Evolutionary conservation across 2,329 filamentous ascomycete species (phyloP).

Genomic region (Talaromyces albobiverticillius): DNA sequence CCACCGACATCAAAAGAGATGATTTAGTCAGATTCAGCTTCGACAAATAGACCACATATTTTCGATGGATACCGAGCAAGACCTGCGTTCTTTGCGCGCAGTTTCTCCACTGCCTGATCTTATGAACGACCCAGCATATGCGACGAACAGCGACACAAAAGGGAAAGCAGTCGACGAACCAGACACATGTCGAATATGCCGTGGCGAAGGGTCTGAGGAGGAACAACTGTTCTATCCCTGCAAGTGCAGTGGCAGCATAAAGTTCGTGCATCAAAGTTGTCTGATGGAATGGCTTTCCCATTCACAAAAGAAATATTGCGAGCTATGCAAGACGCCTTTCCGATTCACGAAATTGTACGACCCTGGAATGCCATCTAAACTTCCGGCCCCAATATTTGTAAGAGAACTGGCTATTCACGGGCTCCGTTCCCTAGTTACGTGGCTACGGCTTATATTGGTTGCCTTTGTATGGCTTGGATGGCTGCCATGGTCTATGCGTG

Average conservation of each 20-base stretch:
- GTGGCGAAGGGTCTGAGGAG: conserved; percentile 75
- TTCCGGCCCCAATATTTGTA: conserved; percentile 78
- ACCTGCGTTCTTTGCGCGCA: conserved; percentile 21
- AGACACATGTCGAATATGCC: conserved; percentile 95
- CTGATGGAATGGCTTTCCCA: conserved; percentile 98
- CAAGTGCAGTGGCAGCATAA: conserved; percentile 98
- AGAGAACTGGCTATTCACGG: conserved; percentile 74
- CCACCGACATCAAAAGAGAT: conserved; percentile 10
- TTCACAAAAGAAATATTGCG: conserved; percentile 99
- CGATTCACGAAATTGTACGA: conserved; percentile 98
- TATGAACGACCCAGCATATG: conserved; percentile 57
- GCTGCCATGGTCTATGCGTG: conserved; percentile 86
- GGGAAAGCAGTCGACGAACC: conserved; percentile 50
- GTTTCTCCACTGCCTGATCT: conserved; percentile 43
- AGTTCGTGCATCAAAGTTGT: conserved; percentile 96
- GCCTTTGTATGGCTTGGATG: conserved; percentile 82
- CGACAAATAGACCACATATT: conserved; percentile 1
- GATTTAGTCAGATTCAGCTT: neutral
- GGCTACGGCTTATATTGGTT: conserved; percentile 76
- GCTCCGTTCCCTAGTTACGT: conserved; percentile 68
- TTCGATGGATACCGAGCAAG: conserved; percentile 28
- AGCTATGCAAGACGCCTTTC: conserved; percentile 97
- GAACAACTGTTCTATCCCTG: conserved; percentile 96
- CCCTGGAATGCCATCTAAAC: conserved; percentile 81
- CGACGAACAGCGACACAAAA: conserved; percentile 38